Conservation (phyloP, 768 basidiomycete genomes). For the Omphalotus guepiniiformis region DNA sequence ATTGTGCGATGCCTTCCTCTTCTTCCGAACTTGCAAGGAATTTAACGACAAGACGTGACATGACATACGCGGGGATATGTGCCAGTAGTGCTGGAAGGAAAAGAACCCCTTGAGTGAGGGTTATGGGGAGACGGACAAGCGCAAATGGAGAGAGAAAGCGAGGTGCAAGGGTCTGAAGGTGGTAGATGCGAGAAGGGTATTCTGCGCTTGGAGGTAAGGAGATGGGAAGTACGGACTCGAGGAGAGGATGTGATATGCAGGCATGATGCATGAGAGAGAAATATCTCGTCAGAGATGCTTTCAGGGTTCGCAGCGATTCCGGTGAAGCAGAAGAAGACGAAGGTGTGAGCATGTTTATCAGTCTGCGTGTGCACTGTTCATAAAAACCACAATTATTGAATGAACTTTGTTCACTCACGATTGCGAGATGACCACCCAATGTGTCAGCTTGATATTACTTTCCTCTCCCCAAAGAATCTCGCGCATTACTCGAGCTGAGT, state of each 20-base stretch:
- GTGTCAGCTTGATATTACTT: slow-evolving; percentile 37
- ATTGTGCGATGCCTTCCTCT: slow-evolving; percentile 68
- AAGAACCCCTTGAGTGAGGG: slow-evolving; percentile 29
- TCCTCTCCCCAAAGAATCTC: slow-evolving; percentile 54
- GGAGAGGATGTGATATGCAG: slow-evolving; percentile 44
- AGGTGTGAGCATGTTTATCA: slow-evolving; percentile 31
- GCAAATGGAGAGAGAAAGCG: slow-evolving; percentile 4
- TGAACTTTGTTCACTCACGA: slow-evolving; percentile 34
- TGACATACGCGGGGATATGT: slow-evolving; percentile 55
- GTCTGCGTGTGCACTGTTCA: slow-evolving; percentile 13
- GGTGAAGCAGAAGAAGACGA: slow-evolving; percentile 16
- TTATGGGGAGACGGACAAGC: slow-evolving; percentile 22
- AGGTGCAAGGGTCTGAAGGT: background rate
- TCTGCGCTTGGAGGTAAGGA: slow-evolving; percentile 19
- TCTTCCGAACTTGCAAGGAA: slow-evolving; percentile 45
- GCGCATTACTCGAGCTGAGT: slow-evolving; percentile 53
- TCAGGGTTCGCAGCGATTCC: slow-evolving; percentile 25
- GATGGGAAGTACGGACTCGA: slow-evolving; percentile 39
- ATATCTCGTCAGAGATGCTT: slow-evolving; percentile 49
- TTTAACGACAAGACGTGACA: slow-evolving; percentile 39
- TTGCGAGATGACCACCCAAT: slow-evolving; percentile 55
- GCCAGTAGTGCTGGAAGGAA: slow-evolving; percentile 45
- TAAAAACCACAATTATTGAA: background rate
- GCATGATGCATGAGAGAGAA: slow-evolving; percentile 49
- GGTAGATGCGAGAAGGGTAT: too few species aligned